Evolutionary conservation across 108 stramenopile genomes (phyloP), one percentile per base, ranked within the genome.

Genomic region (Cyclotella atomus): DNA sequence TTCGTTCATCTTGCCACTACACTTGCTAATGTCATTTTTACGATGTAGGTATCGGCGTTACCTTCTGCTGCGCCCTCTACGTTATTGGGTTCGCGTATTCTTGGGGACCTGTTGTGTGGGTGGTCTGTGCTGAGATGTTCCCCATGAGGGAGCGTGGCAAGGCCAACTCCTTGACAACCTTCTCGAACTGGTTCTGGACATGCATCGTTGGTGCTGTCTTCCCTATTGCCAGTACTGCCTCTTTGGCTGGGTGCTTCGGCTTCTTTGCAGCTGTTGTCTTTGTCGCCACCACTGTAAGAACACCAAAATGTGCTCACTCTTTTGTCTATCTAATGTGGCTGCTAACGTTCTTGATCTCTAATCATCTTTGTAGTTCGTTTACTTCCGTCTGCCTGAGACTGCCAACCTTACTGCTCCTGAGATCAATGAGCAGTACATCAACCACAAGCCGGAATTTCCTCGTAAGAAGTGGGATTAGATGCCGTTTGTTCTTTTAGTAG

Each of bases 61-160:
- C 76, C 30, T 44, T 70, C 6, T 73, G 45, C 30, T 64, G 66
- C 27, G 77, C 53, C 1, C 25, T 77, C 15, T 77, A 71, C 25
- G 56, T 83, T 19, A 55, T 83, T 24, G 68, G 75, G 8, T 77
- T 83, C 36, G 81, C 77, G 12, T 72, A 77, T 59, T 71, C 70
- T 24, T 79, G 73, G 73, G 78, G 77, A n/a, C 71, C 76, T 28
- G 72, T 84, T 27, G 74, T 73, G 5, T 84, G 83, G 83, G 75
- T 81, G 27, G 67, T 75, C 17, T 70, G 72, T 20, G 79, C 65
- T 21, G 83, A 84, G 15, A 72, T 80, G 23, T 84, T 81, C 59
- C 83, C 83, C 68, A 33, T 75, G 30, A 79, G 83, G 21, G 43
- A 61, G 27, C 72, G 83, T 27, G 83, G 78, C 29, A 84, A 84